Conservation (phyloP, 345 rosid genomes). For the Cardamine resedifolia region DNA sequence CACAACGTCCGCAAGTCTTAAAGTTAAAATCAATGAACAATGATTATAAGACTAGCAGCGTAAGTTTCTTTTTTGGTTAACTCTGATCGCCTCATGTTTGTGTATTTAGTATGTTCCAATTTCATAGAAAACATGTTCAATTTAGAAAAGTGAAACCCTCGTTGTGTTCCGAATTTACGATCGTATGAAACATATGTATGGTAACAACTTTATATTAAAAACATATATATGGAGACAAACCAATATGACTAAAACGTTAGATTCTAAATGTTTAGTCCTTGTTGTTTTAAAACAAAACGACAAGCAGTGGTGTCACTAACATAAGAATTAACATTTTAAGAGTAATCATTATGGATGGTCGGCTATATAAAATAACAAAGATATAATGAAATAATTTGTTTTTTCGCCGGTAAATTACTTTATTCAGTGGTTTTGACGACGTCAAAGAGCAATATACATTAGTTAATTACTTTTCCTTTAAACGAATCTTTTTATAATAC, state of each 20-base stretch:
- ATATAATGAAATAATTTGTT: neutral
- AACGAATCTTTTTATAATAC: neutral
- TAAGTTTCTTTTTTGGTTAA: too few species aligned
- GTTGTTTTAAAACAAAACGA: constrained; percentile 1
- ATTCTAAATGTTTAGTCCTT: neutral
- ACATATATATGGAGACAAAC: neutral
- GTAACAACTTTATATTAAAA: neutral
- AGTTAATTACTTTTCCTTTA: neutral
- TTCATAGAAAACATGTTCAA: neutral
- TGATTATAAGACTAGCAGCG: too few species aligned
- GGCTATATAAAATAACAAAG: constrained; percentile 29
- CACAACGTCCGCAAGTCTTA: too few species aligned
- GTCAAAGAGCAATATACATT: constrained; percentile 28
- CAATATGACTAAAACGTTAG: constrained; percentile 5
- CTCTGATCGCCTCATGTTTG: too few species aligned
- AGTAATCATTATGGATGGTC: constrained; percentile 34
- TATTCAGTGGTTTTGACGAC: constrained; percentile 37
- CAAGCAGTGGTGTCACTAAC: constrained; percentile 32
- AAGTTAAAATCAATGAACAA: too few species aligned
- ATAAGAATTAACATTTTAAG: constrained; percentile 27
- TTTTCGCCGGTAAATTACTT: constrained; percentile 22
- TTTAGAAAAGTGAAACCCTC: too few species aligned
- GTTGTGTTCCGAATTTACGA: neutral
- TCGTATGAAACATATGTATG: neutral
- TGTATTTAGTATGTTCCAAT: neutral